Evolutionary conservation across 768 basidiomycete genomes (phyloP), one percentile per base, ranked within the genome.

Genomic region (Rhizopogon rudus): DNA sequence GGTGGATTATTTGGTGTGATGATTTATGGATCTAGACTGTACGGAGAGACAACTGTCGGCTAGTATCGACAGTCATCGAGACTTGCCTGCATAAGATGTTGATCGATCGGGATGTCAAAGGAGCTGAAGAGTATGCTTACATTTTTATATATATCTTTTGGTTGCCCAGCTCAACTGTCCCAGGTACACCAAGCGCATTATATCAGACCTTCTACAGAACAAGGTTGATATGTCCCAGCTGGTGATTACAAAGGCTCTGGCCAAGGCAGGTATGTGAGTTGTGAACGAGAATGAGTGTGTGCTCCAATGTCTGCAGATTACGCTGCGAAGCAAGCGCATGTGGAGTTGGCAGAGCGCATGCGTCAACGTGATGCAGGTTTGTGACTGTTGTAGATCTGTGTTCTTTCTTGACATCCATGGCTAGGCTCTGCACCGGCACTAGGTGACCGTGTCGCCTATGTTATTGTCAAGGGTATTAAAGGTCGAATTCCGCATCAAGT

Each of bases 201-300:
- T 98, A 58, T 83, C 95, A 0, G 95, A 98, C 64, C 78, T 99
- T 2, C 74, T 99, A 29, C 96, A 97, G 67, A 98, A 98, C 72
- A 96, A 89, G 72, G 77, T 99, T 46, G 97, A 99, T 68, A 96
- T 99, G 92, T 98, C 96, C 7, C 97, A 98, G 67, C 80, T 99
- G 20, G 97, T 99, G 66, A 99, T 99, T 63, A 98, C 97, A 13
- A 99, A 99, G 66, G 97, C 96, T 0, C 78, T 98, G 16, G 78
- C 96, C 0, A 99, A 98, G 74, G 77, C 83, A 39, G 86, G 90
- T 88, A 60, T 54, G 80, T 65, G 22, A 42, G 31, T 37, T 46
- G 17, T 46, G 17, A 25, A 31, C 10, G n/a, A 48, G 54, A 5
- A 39, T 20, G 44, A 28, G 25, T 14, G 8, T 28, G n/a, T 12